Conservation (phyloP, 2,329 filamentous ascomycete species). For the Cadophora sp. region DNA sequence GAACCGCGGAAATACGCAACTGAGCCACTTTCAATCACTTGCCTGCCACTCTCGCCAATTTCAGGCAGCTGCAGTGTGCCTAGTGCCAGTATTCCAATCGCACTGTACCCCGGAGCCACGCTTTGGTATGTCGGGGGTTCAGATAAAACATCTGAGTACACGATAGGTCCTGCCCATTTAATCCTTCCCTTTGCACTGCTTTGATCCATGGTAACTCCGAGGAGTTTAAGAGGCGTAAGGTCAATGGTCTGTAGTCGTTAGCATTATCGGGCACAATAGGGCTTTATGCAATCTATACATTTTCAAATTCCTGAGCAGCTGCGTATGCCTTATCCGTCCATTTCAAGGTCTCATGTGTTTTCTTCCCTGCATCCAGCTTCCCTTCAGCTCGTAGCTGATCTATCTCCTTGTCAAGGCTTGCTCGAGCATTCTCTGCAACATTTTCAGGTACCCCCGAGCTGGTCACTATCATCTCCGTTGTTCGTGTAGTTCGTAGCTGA, state of each 20-base stretch:
- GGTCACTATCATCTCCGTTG: constrained; percentile 13
- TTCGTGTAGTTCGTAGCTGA: background rate
- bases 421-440: constrained; percentile 17
- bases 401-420: constrained; percentile 12
- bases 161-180: constrained; percentile 15
- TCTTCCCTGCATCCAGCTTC: constrained; percentile 10
- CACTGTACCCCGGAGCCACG: constrained; percentile 14
- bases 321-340: constrained; percentile 12
- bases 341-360: constrained; percentile 8
- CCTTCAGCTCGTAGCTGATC: constrained; percentile 3
- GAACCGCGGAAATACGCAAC: constrained; percentile 27
- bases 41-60: constrained; percentile 20
- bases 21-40: constrained; percentile 19
- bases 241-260: constrained; percentile 13
- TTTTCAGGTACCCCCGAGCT: constrained; percentile 2
- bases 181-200: background rate
- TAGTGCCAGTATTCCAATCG: constrained; percentile 30
- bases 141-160: constrained; percentile 28
- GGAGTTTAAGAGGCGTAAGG: constrained; percentile 11
- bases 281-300: constrained; percentile 3
- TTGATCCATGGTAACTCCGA: constrained; percentile 5
- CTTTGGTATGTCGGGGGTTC: constrained; percentile 20
- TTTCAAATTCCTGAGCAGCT: constrained; percentile 7
- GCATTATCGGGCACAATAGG: background rate
- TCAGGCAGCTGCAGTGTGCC: constrained; percentile 28